A percentile compares a stretch with the other conserved stretches of the same genome.
These are phyloP conservation scores for Phaeotremella fagi DNA, from an alignment of 768 basidiomycete species.

Conservation along the genomic window DNA sequence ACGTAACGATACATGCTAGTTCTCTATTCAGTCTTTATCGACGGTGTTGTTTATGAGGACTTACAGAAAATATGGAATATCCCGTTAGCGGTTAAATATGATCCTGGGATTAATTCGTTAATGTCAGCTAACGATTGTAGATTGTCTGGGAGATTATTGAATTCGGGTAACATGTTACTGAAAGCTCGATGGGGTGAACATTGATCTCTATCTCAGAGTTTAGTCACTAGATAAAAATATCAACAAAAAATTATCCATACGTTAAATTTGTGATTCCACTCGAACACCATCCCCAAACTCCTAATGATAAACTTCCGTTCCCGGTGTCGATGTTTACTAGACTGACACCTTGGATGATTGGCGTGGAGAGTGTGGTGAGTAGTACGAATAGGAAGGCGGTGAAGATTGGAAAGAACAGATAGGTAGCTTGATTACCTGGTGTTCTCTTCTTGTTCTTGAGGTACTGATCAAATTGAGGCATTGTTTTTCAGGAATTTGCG, in stretches of 20 bases:
- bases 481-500: background rate
- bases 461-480: background rate
- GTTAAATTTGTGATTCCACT: constrained; percentile 6
- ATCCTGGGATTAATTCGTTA: constrained; percentile 4
- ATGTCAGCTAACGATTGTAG: constrained; percentile 4
- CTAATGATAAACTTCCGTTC: constrained; percentile 15
- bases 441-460: constrained; percentile 8
- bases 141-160: constrained; percentile 1
- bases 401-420: constrained; percentile 34
- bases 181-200: constrained; percentile 14
- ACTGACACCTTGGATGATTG: constrained; percentile 29
- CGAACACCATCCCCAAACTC: constrained; percentile 39
- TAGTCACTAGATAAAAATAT: background rate
- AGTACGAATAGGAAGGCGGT: constrained; percentile 21
- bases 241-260: constrained; percentile 7
- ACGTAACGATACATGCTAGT: constrained; percentile 17
- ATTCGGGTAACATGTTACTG: constrained; percentile 1
- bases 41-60: too few relatives aligned
- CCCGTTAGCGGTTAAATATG: constrained; percentile 21
- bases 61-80: constrained; percentile 26
- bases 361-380: constrained; percentile 19
- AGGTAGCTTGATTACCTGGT: constrained; percentile 35
- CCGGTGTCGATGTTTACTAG: constrained; percentile 11
- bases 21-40: too few relatives aligned
- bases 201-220: constrained; percentile 1